Base-by-base conservation (phyloP, 1,284 basidiomycete species). In the Sanghuangporus weigelae region DNA sequence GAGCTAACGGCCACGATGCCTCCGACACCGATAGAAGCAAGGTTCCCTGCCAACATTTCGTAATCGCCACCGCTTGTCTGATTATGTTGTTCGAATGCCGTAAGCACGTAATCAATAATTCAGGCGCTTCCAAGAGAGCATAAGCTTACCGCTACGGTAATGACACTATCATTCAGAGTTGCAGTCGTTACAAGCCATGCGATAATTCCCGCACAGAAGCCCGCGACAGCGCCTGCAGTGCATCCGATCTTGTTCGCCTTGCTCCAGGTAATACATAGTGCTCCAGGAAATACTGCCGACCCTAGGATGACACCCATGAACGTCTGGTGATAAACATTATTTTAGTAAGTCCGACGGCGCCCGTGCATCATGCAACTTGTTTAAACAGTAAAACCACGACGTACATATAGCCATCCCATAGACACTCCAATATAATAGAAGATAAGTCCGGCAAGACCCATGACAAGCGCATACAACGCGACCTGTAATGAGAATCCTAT, bases 391-490 rank as follows among this genome's bases (percentile, higher is more conserved):
- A 50, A 51, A 56, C 50, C 39, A 49, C 19, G 3, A 79, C 84
- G 57, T 65, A 89, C 88, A 71, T 92, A 93, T 59, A 93, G 84
- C 89, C 89, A 94, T 14, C 92, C 93, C 91, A 94, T 92, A 6
- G 86, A 89, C 62, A 98, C 86, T 4, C 93, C 93, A 66, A 94
- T 93, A 71, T 92, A 93, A 76, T 83, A 89, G 81, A 96, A 97
- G 64, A 95, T 90, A 38, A 91, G 76, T 0, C 93, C 95, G 1
- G 92, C 87, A 12, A 93, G 69, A 36, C 88, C 92, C 84, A 94
- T 93, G 55, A 90, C 79, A 42, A 95, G 63, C 0, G 89, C 89
- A 73, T 90, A 96, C 40, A 85, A 74, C 0, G 78, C 84, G 40
- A 92, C 83, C 89, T 90, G 62, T 61, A 35, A 36, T 44, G 10